These are phyloP conservation scores for Berberis vulgaris DNA, from an alignment of 164 flowering plant species.

Conservation along the genomic window DNA sequence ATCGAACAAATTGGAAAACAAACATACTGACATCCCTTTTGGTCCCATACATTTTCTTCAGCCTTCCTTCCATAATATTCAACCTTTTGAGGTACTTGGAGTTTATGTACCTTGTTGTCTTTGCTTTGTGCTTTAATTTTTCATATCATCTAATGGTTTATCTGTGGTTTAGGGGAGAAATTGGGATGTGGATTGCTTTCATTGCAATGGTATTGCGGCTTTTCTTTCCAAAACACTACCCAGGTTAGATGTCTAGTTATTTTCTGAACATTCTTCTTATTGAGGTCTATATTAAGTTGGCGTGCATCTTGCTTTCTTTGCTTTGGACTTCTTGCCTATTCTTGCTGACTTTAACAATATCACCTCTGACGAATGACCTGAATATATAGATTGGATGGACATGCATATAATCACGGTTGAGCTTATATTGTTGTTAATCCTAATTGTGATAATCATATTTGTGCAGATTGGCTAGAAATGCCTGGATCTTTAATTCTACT, in stretches of 20 bases:
- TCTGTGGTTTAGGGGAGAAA: constrained; percentile 44
- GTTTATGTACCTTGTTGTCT: not conserved
- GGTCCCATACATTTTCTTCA: constrained; percentile 71
- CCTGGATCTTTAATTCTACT: constrained; percentile 81
- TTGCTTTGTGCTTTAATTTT: not conserved
- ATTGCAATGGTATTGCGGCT: constrained; percentile 53
- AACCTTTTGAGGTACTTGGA: constrained; percentile 38
- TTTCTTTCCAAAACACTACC: constrained; percentile 59
- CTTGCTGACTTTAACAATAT: too few species aligned
- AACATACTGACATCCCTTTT: constrained; percentile 64
- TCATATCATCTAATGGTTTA: not conserved
- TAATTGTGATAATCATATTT: not conserved
- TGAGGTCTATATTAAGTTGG: not conserved
- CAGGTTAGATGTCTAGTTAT: constrained; percentile 30
- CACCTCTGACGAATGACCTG: too few species aligned
- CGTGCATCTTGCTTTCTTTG: not conserved
- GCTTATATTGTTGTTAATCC: not conserved
- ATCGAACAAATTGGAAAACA: constrained; percentile 81
- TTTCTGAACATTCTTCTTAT: not conserved
- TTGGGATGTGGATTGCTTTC: constrained; percentile 74
- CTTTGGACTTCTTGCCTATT: not conserved
- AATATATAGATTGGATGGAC: not conserved
- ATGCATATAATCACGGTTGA: not conserved
- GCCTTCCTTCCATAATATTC: constrained; percentile 55
- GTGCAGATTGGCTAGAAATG: constrained; percentile 82